phyloP scores from a whole-genome alignment of 164 flowering plant genomes.

The Magnolia officinalis region DNA sequence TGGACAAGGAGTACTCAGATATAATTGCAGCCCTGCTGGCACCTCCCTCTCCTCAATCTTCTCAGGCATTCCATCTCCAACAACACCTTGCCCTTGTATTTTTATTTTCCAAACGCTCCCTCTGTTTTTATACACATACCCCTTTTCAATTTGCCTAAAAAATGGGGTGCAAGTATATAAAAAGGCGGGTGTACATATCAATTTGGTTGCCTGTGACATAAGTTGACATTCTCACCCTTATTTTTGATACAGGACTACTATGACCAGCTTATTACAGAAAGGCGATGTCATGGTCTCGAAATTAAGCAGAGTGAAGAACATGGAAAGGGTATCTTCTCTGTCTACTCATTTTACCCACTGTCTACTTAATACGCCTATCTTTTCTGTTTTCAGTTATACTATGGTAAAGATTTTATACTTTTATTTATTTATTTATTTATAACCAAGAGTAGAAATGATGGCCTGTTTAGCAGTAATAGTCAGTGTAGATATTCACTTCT shows the following conservation, averaged over 20 bases:
- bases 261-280: slow-evolving; percentile 42
- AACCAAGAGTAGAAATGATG: neutral
- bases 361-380: neutral
- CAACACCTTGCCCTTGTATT: neutral
- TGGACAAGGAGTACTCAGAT: slow-evolving; percentile 37
- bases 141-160: neutral
- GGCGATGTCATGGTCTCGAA: slow-evolving; percentile 45
- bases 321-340: slow-evolving; percentile 56
- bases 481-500: neutral
- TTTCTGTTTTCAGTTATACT: too few species aligned
- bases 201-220: neutral
- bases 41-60: slow-evolving; percentile 39
- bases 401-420: neutral
- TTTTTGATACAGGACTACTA: slow-evolving; percentile 57
- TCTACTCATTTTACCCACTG: neutral
- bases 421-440: too few species aligned
- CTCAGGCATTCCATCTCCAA: slow-evolving; percentile 37
- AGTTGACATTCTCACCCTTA: neutral
- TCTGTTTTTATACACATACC: neutral
- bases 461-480: neutral
- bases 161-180: neutral
- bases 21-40: slow-evolving; percentile 65
- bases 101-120: neutral
- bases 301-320: slow-evolving; percentile 45
- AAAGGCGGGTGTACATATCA: neutral